A percentile compares a stretch with the other conserved stretches of the same genome.
Evolutionary conservation across 2,329 filamentous ascomycete species (phyloP).

Genomic region (Fusarium palustre): DNA sequence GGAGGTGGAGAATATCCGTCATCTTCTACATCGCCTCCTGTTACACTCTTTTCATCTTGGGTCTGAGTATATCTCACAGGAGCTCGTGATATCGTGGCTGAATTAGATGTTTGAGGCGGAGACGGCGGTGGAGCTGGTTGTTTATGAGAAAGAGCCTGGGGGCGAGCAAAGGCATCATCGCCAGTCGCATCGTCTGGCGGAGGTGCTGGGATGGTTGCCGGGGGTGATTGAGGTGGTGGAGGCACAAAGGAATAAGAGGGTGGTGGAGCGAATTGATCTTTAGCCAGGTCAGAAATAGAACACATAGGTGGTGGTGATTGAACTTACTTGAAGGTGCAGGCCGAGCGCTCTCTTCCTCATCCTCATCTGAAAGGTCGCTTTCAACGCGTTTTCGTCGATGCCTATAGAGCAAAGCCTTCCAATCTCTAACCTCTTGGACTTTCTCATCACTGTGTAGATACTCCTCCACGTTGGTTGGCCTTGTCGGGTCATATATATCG

Average conservation of each 20-base stretch:
- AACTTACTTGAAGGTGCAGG: constrained; percentile 52
- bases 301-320: neutral
- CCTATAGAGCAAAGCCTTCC: constrained; percentile 84
- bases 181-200: constrained; percentile 70
- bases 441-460: constrained; percentile 88
- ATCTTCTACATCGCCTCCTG: constrained; percentile 57
- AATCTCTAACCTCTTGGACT: constrained; percentile 81
- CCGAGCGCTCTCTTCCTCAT: constrained; percentile 52
- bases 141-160: constrained; percentile 67
- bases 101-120: constrained; percentile 55
- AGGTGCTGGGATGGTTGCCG: constrained; percentile 59
- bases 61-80: constrained; percentile 76
- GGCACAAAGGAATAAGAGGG: constrained; percentile 68
- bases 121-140: constrained; percentile 48
- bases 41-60: constrained; percentile 46
- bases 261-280: constrained; percentile 72
- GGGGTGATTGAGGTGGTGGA: constrained; percentile 63
- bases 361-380: constrained; percentile 54
- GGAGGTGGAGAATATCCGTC: constrained; percentile 59
- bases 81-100: constrained; percentile 78
- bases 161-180: constrained; percentile 76
- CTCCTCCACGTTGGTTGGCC: constrained; percentile 86
- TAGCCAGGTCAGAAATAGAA: constrained; percentile 33
- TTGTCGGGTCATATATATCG: constrained; percentile 86
- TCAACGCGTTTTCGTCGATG: constrained; percentile 66